These are phyloP conservation scores for Quillaja saponaria DNA, from an alignment of 306 rosid genomes.

Conservation along the genomic window DNA sequence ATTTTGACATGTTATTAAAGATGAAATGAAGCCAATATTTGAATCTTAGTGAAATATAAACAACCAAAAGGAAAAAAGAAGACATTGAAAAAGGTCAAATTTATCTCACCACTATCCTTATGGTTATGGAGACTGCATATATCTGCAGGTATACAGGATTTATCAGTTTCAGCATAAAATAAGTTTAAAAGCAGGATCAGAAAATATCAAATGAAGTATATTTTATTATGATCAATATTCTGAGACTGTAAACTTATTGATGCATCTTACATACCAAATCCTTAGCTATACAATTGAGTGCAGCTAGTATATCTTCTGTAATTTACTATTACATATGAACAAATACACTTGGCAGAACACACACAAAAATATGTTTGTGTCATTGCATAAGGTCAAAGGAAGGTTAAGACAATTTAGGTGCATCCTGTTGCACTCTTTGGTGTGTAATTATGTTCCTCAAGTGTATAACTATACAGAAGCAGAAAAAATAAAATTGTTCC, in stretches of 20 bases:
- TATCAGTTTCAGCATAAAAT: slow-evolving; percentile 25
- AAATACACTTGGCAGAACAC: too few species aligned
- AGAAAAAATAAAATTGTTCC: slow-evolving; percentile 15
- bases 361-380: too few species aligned
- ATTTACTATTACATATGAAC: too few species aligned
- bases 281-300: too few species aligned
- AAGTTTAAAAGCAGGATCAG: not conserved
- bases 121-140: slow-evolving; percentile 88
- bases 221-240: slow-evolving; percentile 7
- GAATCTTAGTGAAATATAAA: slow-evolving; percentile 1
- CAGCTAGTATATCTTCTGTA: not conserved
- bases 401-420: slow-evolving; percentile 14
- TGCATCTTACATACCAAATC: not conserved
- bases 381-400: not conserved
- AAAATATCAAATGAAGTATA: slow-evolving; percentile 12
- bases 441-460: slow-evolving; percentile 13
- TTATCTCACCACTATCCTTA: slow-evolving; percentile 78
- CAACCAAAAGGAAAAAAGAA: slow-evolving; percentile 8
- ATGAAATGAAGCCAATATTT: slow-evolving; percentile 13
- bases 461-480: slow-evolving; percentile 14
- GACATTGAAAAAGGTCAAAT: slow-evolving; percentile 13
- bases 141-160: slow-evolving; percentile 45
- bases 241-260: not conserved
- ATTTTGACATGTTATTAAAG: slow-evolving; percentile 23
- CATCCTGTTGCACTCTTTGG: not conserved